Percentiles rank a stretch among this genome's conserved stretches.
Conservation (phyloP, 148 eudicot species). For the Camellia granthamiana region DNA sequence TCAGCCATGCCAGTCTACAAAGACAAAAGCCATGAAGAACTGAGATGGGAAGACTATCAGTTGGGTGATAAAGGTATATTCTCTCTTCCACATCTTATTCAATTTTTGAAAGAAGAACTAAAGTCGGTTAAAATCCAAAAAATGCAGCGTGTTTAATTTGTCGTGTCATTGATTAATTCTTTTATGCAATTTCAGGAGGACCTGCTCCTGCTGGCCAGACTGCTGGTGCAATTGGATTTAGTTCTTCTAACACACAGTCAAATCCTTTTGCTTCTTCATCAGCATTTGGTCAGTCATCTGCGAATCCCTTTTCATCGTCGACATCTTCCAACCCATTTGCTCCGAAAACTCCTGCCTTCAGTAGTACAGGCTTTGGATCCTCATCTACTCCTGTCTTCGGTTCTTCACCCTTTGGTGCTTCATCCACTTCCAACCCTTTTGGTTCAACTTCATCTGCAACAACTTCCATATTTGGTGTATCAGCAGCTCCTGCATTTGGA, state of each 20-base stretch:
- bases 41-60: slow-evolving; percentile 98
- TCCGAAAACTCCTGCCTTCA: slow-evolving; percentile 52
- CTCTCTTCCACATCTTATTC: not conserved
- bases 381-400: slow-evolving; percentile 52
- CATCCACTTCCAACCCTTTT: slow-evolving; percentile 53
- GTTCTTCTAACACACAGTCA: slow-evolving; percentile 37
- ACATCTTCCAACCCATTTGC: slow-evolving; percentile 71
- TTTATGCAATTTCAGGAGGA: slow-evolving; percentile 52
- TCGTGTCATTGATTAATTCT: not conserved
- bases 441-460: slow-evolving; percentile 60
- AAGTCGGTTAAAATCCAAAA: not conserved
- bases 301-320: slow-evolving; percentile 66
- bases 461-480: slow-evolving; percentile 54
- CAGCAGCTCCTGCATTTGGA: slow-evolving; percentile 60
- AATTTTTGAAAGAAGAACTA: not conserved
- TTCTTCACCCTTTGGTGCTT: slow-evolving; percentile 60
- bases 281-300: slow-evolving; percentile 60
- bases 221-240: slow-evolving; percentile 46
- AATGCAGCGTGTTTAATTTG: not conserved
- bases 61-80: slow-evolving; percentile 82
- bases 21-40: slow-evolving; percentile 95
- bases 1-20: slow-evolving; percentile 92
- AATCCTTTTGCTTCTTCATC: slow-evolving; percentile 54
- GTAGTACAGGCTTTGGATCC: slow-evolving; percentile 54
- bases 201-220: slow-evolving; percentile 79